These are phyloP conservation scores for Diplodia seriata DNA, from an alignment of 2,329 filamentous ascomycete genomes.

Conservation along the genomic window DNA sequence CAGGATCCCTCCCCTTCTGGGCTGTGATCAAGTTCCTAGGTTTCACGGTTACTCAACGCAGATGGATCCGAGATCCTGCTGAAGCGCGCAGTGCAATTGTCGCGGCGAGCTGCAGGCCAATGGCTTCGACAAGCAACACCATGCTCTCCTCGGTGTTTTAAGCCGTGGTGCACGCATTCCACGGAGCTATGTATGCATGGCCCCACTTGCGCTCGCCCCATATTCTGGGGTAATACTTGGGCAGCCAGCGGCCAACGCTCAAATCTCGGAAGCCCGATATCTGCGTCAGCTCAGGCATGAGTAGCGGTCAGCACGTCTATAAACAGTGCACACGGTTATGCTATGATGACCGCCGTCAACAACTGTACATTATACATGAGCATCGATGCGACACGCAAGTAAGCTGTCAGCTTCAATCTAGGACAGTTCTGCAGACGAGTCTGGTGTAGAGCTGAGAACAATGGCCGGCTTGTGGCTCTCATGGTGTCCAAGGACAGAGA, in stretches of 20 bases:
- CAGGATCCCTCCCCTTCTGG: background rate
- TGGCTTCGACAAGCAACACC: background rate
- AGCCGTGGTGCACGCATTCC: slow-evolving; percentile 10
- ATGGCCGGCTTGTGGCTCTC: background rate
- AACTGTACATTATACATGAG: background rate
- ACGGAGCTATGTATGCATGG: background rate
- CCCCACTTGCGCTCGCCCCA: background rate
- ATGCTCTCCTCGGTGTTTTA: background rate
- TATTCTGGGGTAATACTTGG: slow-evolving; percentile 16
- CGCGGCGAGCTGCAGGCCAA: background rate
- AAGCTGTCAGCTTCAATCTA: slow-evolving; percentile 8
- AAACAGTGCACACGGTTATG: slow-evolving; percentile 7
- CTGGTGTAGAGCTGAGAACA: background rate
- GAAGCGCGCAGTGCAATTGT: background rate
- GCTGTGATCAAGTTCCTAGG: slow-evolving; percentile 3
- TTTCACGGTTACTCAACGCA: background rate
- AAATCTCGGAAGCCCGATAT: background rate
- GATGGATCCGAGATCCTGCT: background rate
- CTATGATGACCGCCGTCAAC: background rate
- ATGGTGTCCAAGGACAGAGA: background rate
- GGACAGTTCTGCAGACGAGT: background rate
- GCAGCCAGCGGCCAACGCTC: background rate
- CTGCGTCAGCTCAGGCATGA: slow-evolving; percentile 16
- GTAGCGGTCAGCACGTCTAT: slow-evolving; percentile 17
- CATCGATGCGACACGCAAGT: slow-evolving; percentile 5